Base-by-base conservation (phyloP, 2,329 filamentous ascomycete genomes). In the Scedosporium dehoogii region DNA sequence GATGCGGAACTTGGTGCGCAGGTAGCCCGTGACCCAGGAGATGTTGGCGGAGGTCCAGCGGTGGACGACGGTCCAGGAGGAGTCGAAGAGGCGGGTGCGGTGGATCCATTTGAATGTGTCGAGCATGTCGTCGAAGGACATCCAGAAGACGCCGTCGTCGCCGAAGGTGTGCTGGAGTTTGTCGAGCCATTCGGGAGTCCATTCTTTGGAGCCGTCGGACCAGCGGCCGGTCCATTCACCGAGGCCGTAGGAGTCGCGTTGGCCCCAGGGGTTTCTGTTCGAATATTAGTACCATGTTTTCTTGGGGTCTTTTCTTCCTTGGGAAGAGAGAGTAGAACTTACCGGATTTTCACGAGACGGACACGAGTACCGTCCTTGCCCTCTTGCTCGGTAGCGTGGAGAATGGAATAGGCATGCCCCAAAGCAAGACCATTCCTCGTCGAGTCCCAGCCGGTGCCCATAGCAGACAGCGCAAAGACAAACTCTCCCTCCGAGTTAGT, bases 141-240 rank as follows among this genome's bases (percentile, higher is more conserved):
- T 79, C 78, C 78, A 78, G 65, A 78, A 79, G 21, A 74, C 76
- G 16, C 87, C 87, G 66, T 89, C 86, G 66, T 90, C 85, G 18
- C 85, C 86, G 66, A 89, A 89, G 59, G 81, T 81, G 70, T 90
- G 85, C 29, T 81, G 76, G 2, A 90, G 76, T 65, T 84, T 82
- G 64, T 82, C 73, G 76, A 91, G 85, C 86, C 87, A 90, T 68
- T 89, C 83, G 0, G 87, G 77, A 1, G 86, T 90, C 88, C 88
- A 91, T 70, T 90, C 83, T 66, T 86, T 84, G 4, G 85, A 88
- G 0, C 88, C 88, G 69, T 91, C 88, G 44, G 83, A 85, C 88
- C 88, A 91, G 4, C 85, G 80, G 14, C 88, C 88, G 61, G 82
- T 85, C 87, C 88, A 90, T 72, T 90, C 88, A 58, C 76, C 75